Evolutionary conservation across 371 early-diverging fungal genomes (phyloP).

Genomic region (Mortierella sp.): DNA sequence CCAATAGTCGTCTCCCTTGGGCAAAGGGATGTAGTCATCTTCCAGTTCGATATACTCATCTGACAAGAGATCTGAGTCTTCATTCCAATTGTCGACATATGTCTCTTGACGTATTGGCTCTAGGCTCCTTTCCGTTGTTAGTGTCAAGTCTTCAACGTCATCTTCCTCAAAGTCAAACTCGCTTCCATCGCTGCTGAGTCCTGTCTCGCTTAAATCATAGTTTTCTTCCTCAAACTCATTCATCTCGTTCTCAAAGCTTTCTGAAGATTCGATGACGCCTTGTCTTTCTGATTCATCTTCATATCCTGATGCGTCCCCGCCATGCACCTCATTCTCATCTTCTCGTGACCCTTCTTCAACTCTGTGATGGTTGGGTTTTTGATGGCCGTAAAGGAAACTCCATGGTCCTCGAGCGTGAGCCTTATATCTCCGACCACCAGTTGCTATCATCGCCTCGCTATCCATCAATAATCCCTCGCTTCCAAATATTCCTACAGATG

Average conservation of each 20-base stretch:
- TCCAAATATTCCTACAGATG: slow-evolving; percentile 2
- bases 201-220: neutral
- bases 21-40: slow-evolving; percentile 15
- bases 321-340: neutral
- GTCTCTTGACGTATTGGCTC: neutral
- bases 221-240: neutral
- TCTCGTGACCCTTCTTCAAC: neutral
- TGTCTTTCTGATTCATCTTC: neutral
- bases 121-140: neutral
- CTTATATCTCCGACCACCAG: slow-evolving; percentile 5
- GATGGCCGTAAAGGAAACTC: slow-evolving; percentile 5
- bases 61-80: slow-evolving; percentile 14
- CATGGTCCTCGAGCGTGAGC: slow-evolving; percentile 7
- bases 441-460: slow-evolving; percentile 1
- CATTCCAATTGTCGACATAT: slow-evolving; percentile 27
- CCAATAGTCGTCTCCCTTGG: neutral
- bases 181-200: neutral
- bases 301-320: neutral
- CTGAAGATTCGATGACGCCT: neutral
- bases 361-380: neutral
- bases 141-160: neutral
- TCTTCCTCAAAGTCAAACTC: slow-evolving; percentile 2
- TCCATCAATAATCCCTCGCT: slow-evolving; percentile 13
- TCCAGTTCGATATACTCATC: slow-evolving; percentile 39
- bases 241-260: neutral